Conservation (phyloP, 1,284 basidiomycete genomes). For the Cutaneotrichosporon cavernicola region DNA sequence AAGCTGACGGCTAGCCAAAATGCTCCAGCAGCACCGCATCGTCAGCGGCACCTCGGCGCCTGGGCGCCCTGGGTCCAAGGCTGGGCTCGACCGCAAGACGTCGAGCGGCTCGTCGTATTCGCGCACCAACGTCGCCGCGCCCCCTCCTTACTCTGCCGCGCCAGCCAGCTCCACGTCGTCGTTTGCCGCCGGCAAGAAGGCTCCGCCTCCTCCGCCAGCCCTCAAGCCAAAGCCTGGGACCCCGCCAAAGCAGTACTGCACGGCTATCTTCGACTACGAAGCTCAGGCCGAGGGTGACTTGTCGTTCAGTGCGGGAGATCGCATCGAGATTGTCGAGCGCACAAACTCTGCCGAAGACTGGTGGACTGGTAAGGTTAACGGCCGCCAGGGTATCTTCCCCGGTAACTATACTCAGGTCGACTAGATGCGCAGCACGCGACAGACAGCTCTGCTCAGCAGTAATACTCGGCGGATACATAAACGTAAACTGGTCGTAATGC, state of each 20-base stretch:
- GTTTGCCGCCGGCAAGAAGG: slow-evolving; percentile 62
- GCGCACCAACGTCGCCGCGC: slow-evolving; percentile 37
- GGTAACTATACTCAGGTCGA: slow-evolving; percentile 60
- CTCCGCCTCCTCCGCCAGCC: slow-evolving; percentile 83
- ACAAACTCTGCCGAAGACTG: slow-evolving; percentile 87
- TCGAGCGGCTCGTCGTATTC: slow-evolving; percentile 49
- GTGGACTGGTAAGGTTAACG: slow-evolving; percentile 93
- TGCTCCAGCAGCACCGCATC: slow-evolving; percentile 27
- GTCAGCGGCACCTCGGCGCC: slow-evolving; percentile 15
- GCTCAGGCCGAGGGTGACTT: slow-evolving; percentile 94
- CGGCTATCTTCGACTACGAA: slow-evolving; percentile 91
- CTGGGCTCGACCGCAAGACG: slow-evolving; percentile 50
- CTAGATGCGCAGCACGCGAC: not conserved
- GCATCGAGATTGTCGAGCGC: slow-evolving; percentile 86
- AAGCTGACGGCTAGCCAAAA: slow-evolving; percentile 27
- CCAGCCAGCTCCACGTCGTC: slow-evolving; percentile 45
- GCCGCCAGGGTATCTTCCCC: slow-evolving; percentile 87
- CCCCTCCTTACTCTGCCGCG: slow-evolving; percentile 49
- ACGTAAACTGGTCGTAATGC: slow-evolving; percentile 6
- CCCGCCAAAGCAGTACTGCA: slow-evolving; percentile 67
- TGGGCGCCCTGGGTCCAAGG: slow-evolving; percentile 41
- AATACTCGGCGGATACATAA: slow-evolving; percentile 4
- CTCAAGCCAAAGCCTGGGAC: slow-evolving; percentile 72
- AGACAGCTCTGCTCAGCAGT: not conserved
- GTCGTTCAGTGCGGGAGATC: slow-evolving; percentile 85